Conservation (phyloP, 192 early-diverging fungal species). For the Gaertneriomyces semiglobifer region DNA sequence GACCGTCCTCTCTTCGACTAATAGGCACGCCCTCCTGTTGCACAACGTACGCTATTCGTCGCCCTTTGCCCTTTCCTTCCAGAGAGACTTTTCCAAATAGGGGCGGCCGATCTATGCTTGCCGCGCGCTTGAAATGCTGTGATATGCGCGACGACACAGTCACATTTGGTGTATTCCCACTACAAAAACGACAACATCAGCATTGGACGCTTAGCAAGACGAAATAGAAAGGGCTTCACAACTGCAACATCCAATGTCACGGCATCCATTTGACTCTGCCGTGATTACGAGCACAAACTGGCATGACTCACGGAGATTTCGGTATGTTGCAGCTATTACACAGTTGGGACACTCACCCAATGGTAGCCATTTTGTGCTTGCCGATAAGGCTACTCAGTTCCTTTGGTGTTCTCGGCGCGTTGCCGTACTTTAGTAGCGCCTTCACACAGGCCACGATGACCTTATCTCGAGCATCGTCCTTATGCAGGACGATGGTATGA, state of each 20-base stretch:
- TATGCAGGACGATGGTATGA: constrained; percentile 23
- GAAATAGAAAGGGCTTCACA: background rate
- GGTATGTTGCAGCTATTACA: background rate
- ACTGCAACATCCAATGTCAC: background rate
- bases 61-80: too few relatives aligned
- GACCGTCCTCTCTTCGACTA: too few relatives aligned
- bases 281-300: background rate
- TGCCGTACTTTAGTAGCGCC: constrained; percentile 69
- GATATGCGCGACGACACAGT: constrained; percentile 88
- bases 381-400: constrained; percentile 76
- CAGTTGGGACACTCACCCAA: constrained; percentile 57
- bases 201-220: background rate
- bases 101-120: constrained; percentile 39
- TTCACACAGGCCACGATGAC: constrained; percentile 86
- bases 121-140: constrained; percentile 80
- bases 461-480: constrained; percentile 75
- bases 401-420: constrained; percentile 77
- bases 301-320: constrained; percentile 7
- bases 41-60: too few relatives aligned
- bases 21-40: too few relatives aligned
- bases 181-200: constrained; percentile 16
- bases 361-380: constrained; percentile 69
- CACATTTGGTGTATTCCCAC: constrained; percentile 80
- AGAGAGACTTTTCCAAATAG: background rate
- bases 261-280: background rate